phyloP scores from a whole-genome alignment of 208 protist genomes.

The Acanthamoeba healyi region DNA sequence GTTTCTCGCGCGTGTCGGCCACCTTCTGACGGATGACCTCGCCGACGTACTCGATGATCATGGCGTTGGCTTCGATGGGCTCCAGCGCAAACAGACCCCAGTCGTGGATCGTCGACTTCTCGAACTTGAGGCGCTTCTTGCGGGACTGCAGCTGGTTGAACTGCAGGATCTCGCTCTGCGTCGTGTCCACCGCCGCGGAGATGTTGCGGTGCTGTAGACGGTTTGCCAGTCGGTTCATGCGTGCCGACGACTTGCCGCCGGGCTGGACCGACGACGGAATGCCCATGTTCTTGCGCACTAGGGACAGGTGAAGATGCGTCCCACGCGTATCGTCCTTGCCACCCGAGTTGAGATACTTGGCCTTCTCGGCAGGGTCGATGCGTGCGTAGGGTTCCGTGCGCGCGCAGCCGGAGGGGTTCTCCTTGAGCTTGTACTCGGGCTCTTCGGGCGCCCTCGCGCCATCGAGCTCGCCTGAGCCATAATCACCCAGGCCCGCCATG shows the following conservation, averaged over 20 bases:
- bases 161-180: constrained; percentile 75
- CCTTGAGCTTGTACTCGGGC: constrained; percentile 8
- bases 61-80: constrained; percentile 86
- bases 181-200: constrained; percentile 6
- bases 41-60: constrained; percentile 91
- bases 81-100: constrained; percentile 90
- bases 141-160: constrained; percentile 78
- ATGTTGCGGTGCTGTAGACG: constrained; percentile 32
- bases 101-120: constrained; percentile 88
- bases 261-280: constrained; percentile 15
- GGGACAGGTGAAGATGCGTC: constrained; percentile 17
- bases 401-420: constrained; percentile 56
- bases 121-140: constrained; percentile 88
- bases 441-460: neutral
- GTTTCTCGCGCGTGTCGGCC: constrained; percentile 87
- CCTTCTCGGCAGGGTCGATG: constrained; percentile 63
- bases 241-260: constrained; percentile 21
- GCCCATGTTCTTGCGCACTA: constrained; percentile 15
- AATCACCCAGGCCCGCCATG: neutral
- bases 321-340: constrained; percentile 30
- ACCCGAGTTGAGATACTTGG: constrained; percentile 20
- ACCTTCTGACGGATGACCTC: constrained; percentile 87
- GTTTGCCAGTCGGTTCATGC: constrained; percentile 47
- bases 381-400: constrained; percentile 28
- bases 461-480: neutral